These are phyloP conservation scores for Omphalotus guepiniiformis DNA, from an alignment of 768 basidiomycete genomes.

Conservation along the genomic window DNA sequence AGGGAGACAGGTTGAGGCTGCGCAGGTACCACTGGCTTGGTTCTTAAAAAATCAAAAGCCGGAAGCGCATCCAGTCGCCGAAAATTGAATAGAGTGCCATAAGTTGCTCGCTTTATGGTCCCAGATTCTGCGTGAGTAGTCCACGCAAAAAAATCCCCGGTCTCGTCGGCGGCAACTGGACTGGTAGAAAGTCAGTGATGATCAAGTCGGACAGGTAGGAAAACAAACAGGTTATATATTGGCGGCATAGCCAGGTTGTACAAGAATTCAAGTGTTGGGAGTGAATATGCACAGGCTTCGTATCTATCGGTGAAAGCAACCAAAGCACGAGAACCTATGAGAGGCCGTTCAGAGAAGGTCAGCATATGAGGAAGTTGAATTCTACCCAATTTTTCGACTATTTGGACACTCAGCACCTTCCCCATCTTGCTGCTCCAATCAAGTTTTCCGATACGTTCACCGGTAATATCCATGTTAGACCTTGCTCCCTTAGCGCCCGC, in stretches of 20 bases:
- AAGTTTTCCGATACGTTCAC: slow-evolving; percentile 60
- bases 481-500: slow-evolving; percentile 58
- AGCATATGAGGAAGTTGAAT: not conserved
- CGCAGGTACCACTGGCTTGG: slow-evolving; percentile 40
- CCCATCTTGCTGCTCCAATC: slow-evolving; percentile 60
- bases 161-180: slow-evolving; percentile 39
- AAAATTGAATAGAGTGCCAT: slow-evolving; percentile 58
- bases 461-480: slow-evolving; percentile 53
- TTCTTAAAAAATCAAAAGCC: slow-evolving; percentile 45
- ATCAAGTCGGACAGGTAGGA: too few species aligned
- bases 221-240: slow-evolving; percentile 29
- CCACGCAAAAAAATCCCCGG: slow-evolving; percentile 54
- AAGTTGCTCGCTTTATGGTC: slow-evolving; percentile 34
- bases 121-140: slow-evolving; percentile 28
- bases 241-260: slow-evolving; percentile 39
- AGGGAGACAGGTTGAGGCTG: slow-evolving; percentile 61
- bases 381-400: slow-evolving; percentile 63
- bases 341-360: slow-evolving; percentile 2
- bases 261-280: slow-evolving; percentile 58
- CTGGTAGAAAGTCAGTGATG: slow-evolving; percentile 11
- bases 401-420: slow-evolving; percentile 42
- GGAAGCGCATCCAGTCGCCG: slow-evolving; percentile 47
- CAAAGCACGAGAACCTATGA: slow-evolving; percentile 46
- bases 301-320: slow-evolving; percentile 51
- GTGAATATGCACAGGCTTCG: slow-evolving; percentile 51